Percentiles rank a stretch among this genome's conserved stretches.
Conservation (phyloP, 73 alveolate genomes). For the Tetrahymena elliotti region DNA sequence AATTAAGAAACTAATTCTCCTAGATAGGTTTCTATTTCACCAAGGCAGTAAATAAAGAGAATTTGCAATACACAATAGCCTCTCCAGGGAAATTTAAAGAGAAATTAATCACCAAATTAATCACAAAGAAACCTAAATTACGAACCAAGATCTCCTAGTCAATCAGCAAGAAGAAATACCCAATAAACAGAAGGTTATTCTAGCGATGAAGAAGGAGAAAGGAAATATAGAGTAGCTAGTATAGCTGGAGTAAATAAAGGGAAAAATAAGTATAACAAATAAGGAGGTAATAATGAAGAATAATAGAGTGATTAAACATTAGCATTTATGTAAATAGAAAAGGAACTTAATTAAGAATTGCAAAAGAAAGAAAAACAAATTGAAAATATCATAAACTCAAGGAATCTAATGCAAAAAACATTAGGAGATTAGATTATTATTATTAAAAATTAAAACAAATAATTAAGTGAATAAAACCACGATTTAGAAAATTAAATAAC, state of each 20-base stretch:
- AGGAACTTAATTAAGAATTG: neutral
- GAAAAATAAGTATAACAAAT: neutral
- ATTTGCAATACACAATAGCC: neutral
- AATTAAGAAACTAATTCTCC: neutral
- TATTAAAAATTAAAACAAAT: neutral
- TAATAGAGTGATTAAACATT: neutral
- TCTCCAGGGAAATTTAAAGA: neutral
- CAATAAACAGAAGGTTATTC: neutral
- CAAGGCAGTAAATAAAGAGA: neutral
- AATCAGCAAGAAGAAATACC: neutral
- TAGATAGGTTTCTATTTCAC: neutral
- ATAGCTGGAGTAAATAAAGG: neutral
- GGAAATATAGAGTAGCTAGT: neutral
- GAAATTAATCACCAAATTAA: neutral
- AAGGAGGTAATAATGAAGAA: neutral
- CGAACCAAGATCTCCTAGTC: neutral
- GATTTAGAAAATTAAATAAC: neutral
- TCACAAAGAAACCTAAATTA: neutral
- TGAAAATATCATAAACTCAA: neutral
- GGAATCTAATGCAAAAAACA: neutral
- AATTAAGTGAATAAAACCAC: neutral
- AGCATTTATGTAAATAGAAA: neutral
- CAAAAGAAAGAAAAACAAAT: neutral
- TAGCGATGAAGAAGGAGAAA: neutral
- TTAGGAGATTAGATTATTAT: neutral